Conservation (phyloP, 106 monocot genomes). For the Apostasia ramifera region DNA sequence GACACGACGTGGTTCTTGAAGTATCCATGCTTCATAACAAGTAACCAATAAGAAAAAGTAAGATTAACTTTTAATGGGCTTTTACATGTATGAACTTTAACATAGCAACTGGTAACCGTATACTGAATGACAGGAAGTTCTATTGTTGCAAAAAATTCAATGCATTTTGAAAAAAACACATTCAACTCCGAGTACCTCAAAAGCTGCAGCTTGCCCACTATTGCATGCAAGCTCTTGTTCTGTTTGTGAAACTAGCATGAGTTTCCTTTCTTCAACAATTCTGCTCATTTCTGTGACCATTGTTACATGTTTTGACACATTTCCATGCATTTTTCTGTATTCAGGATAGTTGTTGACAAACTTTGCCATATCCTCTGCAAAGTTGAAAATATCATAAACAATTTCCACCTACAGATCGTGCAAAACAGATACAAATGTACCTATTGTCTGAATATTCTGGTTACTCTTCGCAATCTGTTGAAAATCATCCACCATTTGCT, state of each 20-base stretch:
- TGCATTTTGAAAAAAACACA: not conserved
- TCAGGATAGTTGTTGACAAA: conserved; percentile 98
- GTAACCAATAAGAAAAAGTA: too few species aligned
- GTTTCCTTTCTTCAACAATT: conserved; percentile 86
- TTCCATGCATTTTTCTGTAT: conserved; percentile 95
- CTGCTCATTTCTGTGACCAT: conserved; percentile 97
- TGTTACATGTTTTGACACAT: conserved; percentile 97
- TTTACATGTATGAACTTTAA: too few species aligned
- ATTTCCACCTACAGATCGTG: not conserved
- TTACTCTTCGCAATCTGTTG: conserved; percentile 96
- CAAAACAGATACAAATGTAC: conserved; percentile 16
- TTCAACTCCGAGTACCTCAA: conserved; percentile 49
- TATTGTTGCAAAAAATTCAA: not conserved
- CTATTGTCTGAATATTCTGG: conserved; percentile 95
- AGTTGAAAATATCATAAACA: conserved; percentile 3
- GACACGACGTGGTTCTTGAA: too few species aligned
- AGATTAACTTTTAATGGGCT: too few species aligned
- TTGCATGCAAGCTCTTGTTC: conserved; percentile 99
- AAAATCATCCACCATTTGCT: conserved; percentile 98
- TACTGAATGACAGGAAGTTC: too few species aligned
- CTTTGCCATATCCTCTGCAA: conserved; percentile 95
- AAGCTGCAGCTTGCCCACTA: conserved; percentile 93
- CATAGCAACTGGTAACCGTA: too few species aligned
- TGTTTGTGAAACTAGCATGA: conserved; percentile 94
- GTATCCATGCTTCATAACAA: too few species aligned